Conservation (phyloP, 345 rosid genomes). For the Dipteronia sinensis region DNA sequence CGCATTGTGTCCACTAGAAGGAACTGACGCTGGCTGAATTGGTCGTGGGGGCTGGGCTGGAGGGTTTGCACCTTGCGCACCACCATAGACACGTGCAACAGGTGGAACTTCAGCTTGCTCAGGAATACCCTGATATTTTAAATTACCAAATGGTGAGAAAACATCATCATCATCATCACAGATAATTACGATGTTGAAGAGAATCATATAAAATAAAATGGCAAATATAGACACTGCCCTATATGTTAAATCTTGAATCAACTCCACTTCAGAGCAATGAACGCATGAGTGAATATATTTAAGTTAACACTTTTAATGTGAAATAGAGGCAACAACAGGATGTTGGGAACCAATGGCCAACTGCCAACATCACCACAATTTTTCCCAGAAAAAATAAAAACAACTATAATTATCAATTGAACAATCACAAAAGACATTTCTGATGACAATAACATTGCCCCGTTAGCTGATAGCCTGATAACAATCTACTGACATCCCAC, state of each 20-base stretch:
- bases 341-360: neutral
- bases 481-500: too few relatives aligned
- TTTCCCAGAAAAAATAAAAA: neutral
- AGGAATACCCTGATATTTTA: conserved; percentile 63
- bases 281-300: neutral
- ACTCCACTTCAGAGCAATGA: neutral
- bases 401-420: neutral
- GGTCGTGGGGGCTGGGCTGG: conserved; percentile 45
- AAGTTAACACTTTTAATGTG: neutral
- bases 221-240: neutral
- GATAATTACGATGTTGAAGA: neutral
- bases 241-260: too few relatives aligned
- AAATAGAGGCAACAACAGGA: neutral
- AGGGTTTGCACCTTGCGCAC: conserved; percentile 57
- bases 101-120: conserved; percentile 73
- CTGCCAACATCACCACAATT: neutral
- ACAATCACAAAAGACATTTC: conserved; percentile 3
- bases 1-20: conserved; percentile 77
- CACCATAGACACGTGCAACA: conserved; percentile 41
- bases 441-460: too few relatives aligned
- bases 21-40: conserved; percentile 52
- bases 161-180: neutral
- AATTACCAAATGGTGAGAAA: neutral
- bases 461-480: too few relatives aligned
- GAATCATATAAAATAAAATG: neutral